A percentile compares a stretch with the other conserved stretches of the same genome.
Conservation (phyloP, 148 eudicot genomes). For the Camellia japonica region DNA sequence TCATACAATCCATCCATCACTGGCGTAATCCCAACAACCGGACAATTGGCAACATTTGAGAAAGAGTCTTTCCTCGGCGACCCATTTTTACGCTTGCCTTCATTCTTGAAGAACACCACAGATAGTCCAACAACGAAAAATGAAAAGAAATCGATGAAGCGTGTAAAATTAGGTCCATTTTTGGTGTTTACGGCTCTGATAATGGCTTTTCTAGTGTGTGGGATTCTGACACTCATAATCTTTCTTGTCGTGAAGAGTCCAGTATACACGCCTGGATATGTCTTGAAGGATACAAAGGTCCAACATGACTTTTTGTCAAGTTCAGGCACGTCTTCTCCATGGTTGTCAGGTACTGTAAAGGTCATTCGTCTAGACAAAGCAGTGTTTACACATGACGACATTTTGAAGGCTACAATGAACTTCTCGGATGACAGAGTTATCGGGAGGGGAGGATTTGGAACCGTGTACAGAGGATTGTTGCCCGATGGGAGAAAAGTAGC, state of each 20-base stretch:
- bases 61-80: constrained; percentile 69
- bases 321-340: constrained; percentile 60
- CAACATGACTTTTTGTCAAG: constrained; percentile 34
- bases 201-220: constrained; percentile 53
- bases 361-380: constrained; percentile 74
- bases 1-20: constrained; percentile 72
- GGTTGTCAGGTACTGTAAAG: constrained; percentile 56
- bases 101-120: constrained; percentile 43
- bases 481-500: constrained; percentile 89
- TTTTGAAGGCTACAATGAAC: constrained; percentile 67
- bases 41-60: constrained; percentile 83
- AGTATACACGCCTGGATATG: constrained; percentile 23
- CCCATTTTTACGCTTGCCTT: constrained; percentile 56
- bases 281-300: constrained; percentile 29
- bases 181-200: constrained; percentile 46
- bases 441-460: constrained; percentile 85
- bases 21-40: constrained; percentile 69
- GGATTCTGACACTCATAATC: constrained; percentile 43
- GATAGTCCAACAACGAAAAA: neutral
- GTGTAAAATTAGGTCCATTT: constrained; percentile 26
- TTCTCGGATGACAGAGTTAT: constrained; percentile 70
- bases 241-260: constrained; percentile 37
- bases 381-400: constrained; percentile 72
- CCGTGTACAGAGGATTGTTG: constrained; percentile 71
- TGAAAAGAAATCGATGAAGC: constrained; percentile 2